These are phyloP conservation scores for Gamsiella multidivaricata DNA, from an alignment of 192 early-diverging fungal genomes.

Conservation along the genomic window DNA sequence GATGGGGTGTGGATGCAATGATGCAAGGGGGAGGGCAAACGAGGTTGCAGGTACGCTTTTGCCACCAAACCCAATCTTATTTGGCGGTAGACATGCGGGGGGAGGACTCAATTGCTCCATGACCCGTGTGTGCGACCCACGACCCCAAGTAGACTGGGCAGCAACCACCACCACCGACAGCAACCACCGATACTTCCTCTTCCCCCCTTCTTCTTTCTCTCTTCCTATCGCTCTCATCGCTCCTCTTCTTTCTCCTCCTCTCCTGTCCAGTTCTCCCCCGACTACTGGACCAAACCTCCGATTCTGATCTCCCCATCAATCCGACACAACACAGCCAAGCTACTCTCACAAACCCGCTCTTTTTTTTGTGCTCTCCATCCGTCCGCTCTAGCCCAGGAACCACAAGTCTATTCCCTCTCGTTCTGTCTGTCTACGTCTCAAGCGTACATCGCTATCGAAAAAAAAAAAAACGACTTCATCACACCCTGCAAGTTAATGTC, in stretches of 20 bases:
- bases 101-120: background rate
- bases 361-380: too few species aligned
- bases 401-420: too few species aligned
- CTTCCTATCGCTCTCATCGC: background rate
- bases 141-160: too few species aligned
- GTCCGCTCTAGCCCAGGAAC: too few species aligned
- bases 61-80: slow-evolving; percentile 11
- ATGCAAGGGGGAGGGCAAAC: slow-evolving; percentile 2
- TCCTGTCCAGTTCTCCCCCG: background rate
- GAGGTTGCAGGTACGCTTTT: slow-evolving; percentile 9
- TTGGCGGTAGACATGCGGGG: background rate
- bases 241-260: background rate
- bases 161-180: too few species aligned
- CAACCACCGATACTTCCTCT: background rate
- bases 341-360: too few species aligned
- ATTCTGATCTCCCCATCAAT: slow-evolving; percentile 9
- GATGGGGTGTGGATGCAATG: too few species aligned
- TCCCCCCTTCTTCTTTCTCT: slow-evolving; percentile 2
- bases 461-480: background rate
- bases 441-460: background rate
- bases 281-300: background rate
- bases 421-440: too few species aligned
- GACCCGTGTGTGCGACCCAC: too few species aligned
- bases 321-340: too few species aligned
- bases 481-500: background rate